Evolutionary conservation across 176 grass and related monocot genomes (phyloP), one percentile per base, ranked within the genome.

Genomic region (Aegilops speltoides): DNA sequence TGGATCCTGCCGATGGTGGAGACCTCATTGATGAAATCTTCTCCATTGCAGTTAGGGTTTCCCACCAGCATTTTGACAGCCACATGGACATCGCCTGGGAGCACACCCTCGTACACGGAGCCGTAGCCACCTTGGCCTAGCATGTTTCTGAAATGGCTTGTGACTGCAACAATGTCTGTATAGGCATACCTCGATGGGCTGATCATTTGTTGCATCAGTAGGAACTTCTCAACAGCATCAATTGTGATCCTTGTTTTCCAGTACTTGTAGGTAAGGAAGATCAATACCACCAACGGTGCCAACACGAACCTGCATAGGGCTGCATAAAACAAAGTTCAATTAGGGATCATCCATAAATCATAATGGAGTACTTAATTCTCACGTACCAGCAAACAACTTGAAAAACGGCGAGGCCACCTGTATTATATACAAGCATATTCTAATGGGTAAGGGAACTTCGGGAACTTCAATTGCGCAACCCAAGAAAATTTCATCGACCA

Each of bases 41-140:
- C 60, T 25, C 90, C 93, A 2, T 88, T 73, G 11, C 67, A 71
- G 8, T 38, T 71, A 0, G 68, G n/a, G 33, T 7, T 88, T 0
- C 38, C 41, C 0, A 4, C 15, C 1, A 92, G 19, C 64, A 95
- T 77, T 12, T 95, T 95, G 10, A 71, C 2, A 0, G 68, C 34
- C 0, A 71, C 19, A 95, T 46, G 5, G 80, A 71, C 4, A n/a
- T 71, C 4, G 0, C 20, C 68, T 71, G 68, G 68, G 1, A 71
- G 19, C 33, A 71, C 68, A 20, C 68, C 68, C 19, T 71, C 6
- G 4, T 12, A 71, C 19, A 71, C 68, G 1, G 68, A 71, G 1
- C 68, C 68, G 0, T 71, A 71, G 4, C 68, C 68, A 11, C 68
- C 68, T 38, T 76, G 88, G 0, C 68, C 68, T 2, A 38, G 9